Base-by-base conservation (phyloP, 768 basidiomycete genomes). In the Pulveroboletus sp. region DNA sequence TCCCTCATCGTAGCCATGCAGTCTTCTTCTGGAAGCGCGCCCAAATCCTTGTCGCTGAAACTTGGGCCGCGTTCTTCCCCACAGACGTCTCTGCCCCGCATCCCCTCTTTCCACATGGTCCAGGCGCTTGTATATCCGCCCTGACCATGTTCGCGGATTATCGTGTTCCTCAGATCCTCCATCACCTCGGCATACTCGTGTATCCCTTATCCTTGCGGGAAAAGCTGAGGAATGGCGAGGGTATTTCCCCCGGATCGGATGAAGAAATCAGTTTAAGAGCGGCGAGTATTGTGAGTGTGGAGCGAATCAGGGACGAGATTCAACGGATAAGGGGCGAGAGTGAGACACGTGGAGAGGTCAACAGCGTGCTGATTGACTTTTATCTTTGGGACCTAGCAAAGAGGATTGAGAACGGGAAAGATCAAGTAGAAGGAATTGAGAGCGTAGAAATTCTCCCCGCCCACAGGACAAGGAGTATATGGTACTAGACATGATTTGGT, bases 111-210 rank as follows among this genome's bases (percentile, higher is more conserved):
- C 85, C 86, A 4, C 71, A 75, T 14, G 44, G 58, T 7, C 63
- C 63, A 10, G 85, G 84, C 5, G 71, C 84, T 17, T 73, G 74
- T 32, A 88, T 93, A 52, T 74, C 78, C 42, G 70, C 82, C 41
- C 77, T 94, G 11, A 93, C 92, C 19, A 94, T 94, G 93, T 95
- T 95, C 65, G 90, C 93, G 5, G 92, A 94, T 71, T 93, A 94
- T 62, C 82, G 90, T 35, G 88, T 95, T 6, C 92, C 92, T 2
- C 93, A 94, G 63, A 89, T 94, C 49, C 70, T 95, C 24, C 87
- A 94, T 68, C 90, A 91, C 60, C 75, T 94, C 7, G 73, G 77
- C 33, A 84, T 94, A 55, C 72, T 94, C 37, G 67, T 75, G 2
- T 94, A 94, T 68, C 82, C 90, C 0, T 68, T 77, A 0, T 64